Percentiles rank a stretch among this genome's conserved stretches.
Conservation (phyloP, 2,329 filamentous ascomycete genomes). For the Cladophialophora psammophila region DNA sequence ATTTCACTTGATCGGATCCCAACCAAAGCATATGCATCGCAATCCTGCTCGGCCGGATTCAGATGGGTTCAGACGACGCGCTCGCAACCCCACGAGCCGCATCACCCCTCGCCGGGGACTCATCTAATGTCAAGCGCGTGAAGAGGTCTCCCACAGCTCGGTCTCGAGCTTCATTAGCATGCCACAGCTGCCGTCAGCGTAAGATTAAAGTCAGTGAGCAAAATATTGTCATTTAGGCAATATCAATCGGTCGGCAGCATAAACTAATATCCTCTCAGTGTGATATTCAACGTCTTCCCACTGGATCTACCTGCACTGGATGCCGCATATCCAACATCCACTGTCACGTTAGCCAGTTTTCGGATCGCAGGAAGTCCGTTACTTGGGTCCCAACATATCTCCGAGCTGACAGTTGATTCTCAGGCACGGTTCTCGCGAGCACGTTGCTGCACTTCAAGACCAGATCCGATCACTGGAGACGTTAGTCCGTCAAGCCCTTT, state of each 20-base stretch:
- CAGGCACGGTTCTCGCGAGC: slow-evolving; percentile 16
- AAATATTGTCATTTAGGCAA: not conserved
- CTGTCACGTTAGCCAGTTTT: slow-evolving; percentile 12
- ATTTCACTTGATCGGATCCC: not conserved
- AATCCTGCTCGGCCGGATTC: not conserved
- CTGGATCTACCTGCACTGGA: slow-evolving; percentile 10
- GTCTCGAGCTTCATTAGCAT: slow-evolving; percentile 8
- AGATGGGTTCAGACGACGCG: not conserved
- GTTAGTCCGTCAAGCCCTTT: not conserved
- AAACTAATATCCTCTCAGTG: not conserved
- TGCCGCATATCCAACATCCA: slow-evolving; percentile 10
- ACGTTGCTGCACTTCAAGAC: slow-evolving; percentile 9
- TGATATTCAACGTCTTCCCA: slow-evolving; percentile 7
- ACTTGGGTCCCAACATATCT: not conserved
- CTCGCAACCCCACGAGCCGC: not conserved
- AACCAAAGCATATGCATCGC: not conserved
- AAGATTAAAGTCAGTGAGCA: slow-evolving; percentile 3
- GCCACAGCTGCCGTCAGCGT: slow-evolving; percentile 13
- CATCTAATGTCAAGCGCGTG: not conserved
- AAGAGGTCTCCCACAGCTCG: slow-evolving; percentile 3
- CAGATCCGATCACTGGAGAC: slow-evolving; percentile 13
- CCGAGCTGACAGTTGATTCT: not conserved
- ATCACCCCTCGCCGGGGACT: not conserved
- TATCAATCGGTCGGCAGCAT: not conserved
- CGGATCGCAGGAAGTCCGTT: slow-evolving; percentile 12